A percentile compares a stretch with the other conserved stretches of the same genome.
Evolutionary conservation across 306 rosid species (phyloP).

Genomic region (Cucurbita pepo): DNA sequence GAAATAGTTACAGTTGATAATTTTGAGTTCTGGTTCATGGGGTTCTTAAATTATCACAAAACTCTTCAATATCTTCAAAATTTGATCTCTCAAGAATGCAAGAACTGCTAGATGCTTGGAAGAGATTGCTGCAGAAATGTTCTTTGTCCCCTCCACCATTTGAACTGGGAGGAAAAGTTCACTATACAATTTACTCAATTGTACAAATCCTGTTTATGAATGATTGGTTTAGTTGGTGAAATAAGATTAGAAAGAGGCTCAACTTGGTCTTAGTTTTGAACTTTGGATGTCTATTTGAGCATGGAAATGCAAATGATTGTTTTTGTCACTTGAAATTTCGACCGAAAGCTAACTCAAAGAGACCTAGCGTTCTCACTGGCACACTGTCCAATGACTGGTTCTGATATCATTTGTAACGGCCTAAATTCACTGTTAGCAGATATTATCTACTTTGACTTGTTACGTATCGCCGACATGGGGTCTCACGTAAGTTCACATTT

Average conservation of each 20-base stretch:
- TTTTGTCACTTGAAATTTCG: no score
- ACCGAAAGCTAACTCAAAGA: no score
- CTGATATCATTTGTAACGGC: no score
- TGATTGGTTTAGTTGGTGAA: not conserved
- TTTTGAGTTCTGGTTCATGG: slow-evolving; percentile 66
- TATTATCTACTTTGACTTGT: no score
- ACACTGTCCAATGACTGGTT: no score
- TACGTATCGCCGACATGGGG: no score
- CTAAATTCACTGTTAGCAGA: no score
- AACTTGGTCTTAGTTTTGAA: no score
- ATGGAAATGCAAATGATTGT: no score
- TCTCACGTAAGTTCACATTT: no score
- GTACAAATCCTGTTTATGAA: slow-evolving; percentile 16
- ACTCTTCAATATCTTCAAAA: slow-evolving; percentile 28
- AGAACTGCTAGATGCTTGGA: not conserved
- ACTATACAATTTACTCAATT: not conserved
- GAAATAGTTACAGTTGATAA: slow-evolving; percentile 48
- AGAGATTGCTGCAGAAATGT: not conserved
- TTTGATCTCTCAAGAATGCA: slow-evolving; percentile 19
- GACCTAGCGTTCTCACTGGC: no score
- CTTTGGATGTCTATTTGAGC: no score
- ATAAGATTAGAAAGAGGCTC: not conserved
- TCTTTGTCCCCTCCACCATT: not conserved
- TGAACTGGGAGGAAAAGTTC: not conserved
- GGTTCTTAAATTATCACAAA: slow-evolving; percentile 44